phyloP scores from a whole-genome alignment of 2,329 filamentous ascomycete genomes.

The Dothideomycetidae sp. region DNA sequence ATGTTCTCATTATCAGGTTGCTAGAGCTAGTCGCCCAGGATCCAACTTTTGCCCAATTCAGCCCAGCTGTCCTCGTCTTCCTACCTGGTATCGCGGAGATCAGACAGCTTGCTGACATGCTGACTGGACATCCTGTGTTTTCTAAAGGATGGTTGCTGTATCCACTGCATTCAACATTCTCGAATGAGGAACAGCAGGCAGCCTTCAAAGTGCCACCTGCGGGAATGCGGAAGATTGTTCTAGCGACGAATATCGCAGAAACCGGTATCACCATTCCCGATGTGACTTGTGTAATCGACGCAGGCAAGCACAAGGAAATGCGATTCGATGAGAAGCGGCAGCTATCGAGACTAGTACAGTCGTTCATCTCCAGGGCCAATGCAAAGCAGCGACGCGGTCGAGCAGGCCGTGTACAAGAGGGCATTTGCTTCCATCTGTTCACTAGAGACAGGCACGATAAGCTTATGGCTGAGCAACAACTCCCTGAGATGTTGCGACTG shows the following conservation, averaged over 20 bases:
- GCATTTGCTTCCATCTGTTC: constrained; percentile 90
- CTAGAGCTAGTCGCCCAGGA: constrained; percentile 62
- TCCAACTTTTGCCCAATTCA: constrained; percentile 53
- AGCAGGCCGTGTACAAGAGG: constrained; percentile 88
- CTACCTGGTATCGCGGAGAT: constrained; percentile 80
- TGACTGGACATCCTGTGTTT: constrained; percentile 65
- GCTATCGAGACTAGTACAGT: constrained; percentile 77
- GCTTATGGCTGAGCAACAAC: constrained; percentile 78
- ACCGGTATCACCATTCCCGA: constrained; percentile 98
- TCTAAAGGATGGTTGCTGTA: constrained; percentile 68
- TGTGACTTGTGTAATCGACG: constrained; percentile 91
- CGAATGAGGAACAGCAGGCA: constrained; percentile 88
- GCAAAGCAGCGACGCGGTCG: constrained; percentile 88
- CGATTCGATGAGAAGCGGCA: constrained; percentile 87
- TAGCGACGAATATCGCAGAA: constrained; percentile 96
- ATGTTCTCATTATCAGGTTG: constrained; percentile 67
- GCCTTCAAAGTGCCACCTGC: constrained; percentile 75
- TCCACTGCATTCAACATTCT: constrained; percentile 84
- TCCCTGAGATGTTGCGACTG: constrained; percentile 85
- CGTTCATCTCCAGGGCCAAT: constrained; percentile 89
- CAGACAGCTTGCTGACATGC: constrained; percentile 58
- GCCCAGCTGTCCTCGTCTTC: constrained; percentile 87
- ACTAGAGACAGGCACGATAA: constrained; percentile 79
- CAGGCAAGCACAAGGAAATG: constrained; percentile 96
- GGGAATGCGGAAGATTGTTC: constrained; percentile 78